Percentiles rank a stretch among this genome's conserved stretches.
Evolutionary conservation across 192 early-diverging fungal species (phyloP).

Genomic region (Funneliformis geosporum): DNA sequence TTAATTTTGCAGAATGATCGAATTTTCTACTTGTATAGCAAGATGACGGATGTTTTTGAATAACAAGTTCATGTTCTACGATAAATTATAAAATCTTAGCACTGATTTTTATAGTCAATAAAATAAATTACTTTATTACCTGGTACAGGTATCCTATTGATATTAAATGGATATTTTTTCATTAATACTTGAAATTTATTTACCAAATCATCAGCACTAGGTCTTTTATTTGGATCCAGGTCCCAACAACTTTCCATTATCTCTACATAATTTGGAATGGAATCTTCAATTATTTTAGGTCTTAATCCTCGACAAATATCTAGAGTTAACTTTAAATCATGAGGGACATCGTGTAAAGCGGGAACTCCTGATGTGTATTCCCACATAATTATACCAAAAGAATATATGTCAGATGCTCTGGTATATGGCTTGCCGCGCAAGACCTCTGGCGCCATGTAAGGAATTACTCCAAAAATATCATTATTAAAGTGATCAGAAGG

Average conservation of each 20-base stretch:
- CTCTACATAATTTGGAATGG: neutral
- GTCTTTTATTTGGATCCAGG: neutral
- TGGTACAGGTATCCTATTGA: neutral
- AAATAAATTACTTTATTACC: neutral
- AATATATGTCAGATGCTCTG: neutral
- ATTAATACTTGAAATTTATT: neutral
- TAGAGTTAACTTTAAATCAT: neutral
- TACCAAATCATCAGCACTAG: neutral
- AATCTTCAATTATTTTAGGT: neutral
- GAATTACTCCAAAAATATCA: neutral
- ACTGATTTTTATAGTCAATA: too few species aligned
- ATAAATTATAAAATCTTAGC: too few species aligned
- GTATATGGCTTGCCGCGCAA: neutral
- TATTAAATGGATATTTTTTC: neutral
- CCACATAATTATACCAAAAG: neutral
- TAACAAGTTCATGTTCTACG: too few species aligned
- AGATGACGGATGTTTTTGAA: too few species aligned
- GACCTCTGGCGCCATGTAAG: neutral
- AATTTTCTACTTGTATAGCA: too few species aligned
- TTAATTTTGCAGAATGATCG: too few species aligned
- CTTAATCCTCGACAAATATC: neutral
- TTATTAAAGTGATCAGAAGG: neutral
- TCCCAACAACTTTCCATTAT: neutral
- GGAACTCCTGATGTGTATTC: neutral
- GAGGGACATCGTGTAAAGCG: neutral